Conservation (phyloP, 495 filamentous ascomycete species). For the Chaetomium tenue region DNA sequence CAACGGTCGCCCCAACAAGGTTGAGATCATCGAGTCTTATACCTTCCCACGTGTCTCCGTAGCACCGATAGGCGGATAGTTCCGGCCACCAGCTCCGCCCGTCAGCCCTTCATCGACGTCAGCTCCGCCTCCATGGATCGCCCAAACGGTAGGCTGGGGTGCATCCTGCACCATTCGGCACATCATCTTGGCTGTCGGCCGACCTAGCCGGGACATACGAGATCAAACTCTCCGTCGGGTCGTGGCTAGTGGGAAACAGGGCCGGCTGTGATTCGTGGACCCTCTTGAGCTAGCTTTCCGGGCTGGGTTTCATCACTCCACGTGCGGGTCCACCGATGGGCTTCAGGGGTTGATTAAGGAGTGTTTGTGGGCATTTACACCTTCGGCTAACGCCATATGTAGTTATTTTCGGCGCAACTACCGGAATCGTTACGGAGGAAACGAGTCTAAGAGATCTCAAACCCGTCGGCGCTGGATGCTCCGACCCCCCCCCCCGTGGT, state of each 20-base stretch:
- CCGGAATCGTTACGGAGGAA: neutral
- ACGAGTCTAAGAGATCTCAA: neutral
- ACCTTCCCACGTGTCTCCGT: neutral
- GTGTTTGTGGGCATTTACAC: neutral
- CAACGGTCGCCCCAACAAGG: neutral
- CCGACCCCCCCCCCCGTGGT: neutral
- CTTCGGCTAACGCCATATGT: neutral
- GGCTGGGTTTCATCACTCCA: neutral
- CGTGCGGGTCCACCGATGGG: neutral
- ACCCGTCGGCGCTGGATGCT: neutral
- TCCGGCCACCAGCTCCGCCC: neutral
- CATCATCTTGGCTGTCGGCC: neutral
- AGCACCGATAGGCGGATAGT: neutral
- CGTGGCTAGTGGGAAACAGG: neutral
- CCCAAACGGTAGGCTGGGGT: neutral
- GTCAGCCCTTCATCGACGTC: neutral
- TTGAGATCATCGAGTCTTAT: neutral
- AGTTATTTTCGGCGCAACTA: neutral
- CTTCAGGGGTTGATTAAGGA: slow-evolving; percentile 7
- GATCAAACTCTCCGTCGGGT: neutral
- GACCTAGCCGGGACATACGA: neutral
- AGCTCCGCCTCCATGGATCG: neutral
- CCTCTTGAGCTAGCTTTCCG: neutral
- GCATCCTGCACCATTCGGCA: neutral
- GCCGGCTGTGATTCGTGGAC: slow-evolving; percentile 6